Percentiles rank a stretch among this genome's conserved stretches.
These are phyloP conservation scores for Keithomyces neogunnii DNA, from an alignment of 2,329 filamentous ascomycete genomes.

Conservation along the genomic window DNA sequence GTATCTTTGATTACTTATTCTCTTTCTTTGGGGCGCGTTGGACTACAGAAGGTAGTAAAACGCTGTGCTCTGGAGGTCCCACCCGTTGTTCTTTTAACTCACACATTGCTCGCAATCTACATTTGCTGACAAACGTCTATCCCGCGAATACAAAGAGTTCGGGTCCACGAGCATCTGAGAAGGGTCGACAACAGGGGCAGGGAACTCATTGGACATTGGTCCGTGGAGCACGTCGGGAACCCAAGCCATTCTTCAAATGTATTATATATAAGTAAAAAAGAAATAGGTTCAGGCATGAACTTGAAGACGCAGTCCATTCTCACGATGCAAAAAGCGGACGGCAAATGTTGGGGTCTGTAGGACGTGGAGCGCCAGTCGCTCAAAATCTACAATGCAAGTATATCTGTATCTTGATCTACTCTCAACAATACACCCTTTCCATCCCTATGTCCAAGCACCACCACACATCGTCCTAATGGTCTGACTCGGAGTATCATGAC, in stretches of 20 bases:
- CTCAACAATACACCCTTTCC: neutral
- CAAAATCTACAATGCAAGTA: no score
- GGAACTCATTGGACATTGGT: neutral
- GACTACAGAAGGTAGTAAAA: neutral
- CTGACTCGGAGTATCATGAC: neutral
- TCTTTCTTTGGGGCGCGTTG: neutral
- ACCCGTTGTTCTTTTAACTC: neutral
- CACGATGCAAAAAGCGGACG: no score
- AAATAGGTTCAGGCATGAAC: no score
- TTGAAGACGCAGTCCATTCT: no score
- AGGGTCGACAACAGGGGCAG: neutral
- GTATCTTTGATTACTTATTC: neutral
- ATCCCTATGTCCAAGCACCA: constrained; percentile 4
- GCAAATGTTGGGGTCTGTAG: no score
- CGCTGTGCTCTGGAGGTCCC: neutral
- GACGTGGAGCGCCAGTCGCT: no score
- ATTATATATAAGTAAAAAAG: neutral
- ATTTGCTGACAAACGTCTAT: neutral
- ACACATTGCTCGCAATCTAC: neutral
- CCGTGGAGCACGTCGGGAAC: neutral
- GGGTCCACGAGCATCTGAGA: neutral
- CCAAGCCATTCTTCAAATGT: neutral
- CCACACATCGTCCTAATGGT: neutral
- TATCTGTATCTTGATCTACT: neutral
- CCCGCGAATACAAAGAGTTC: neutral